Evolutionary conservation across 768 basidiomycete genomes (phyloP).

Genomic region (Agrocybe pediades): DNA sequence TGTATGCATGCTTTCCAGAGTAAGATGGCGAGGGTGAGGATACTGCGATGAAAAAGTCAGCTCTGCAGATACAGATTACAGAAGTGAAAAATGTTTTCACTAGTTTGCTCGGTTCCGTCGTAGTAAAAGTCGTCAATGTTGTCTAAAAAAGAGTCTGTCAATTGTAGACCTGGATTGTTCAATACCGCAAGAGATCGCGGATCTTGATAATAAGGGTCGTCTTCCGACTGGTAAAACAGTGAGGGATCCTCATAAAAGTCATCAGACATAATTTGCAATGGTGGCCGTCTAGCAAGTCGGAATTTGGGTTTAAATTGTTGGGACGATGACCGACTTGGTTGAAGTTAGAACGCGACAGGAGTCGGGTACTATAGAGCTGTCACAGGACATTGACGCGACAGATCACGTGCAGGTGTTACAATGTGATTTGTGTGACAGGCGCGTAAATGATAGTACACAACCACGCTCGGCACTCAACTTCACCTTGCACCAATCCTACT

Average conservation of each 20-base stretch:
- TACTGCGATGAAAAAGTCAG: not conserved
- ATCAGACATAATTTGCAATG: slow-evolving; percentile 6
- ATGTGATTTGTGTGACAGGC: slow-evolving; percentile 22
- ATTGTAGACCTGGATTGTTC: not conserved
- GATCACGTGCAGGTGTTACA: slow-evolving; percentile 21
- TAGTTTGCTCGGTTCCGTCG: slow-evolving; percentile 25
- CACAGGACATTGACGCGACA: slow-evolving; percentile 14
- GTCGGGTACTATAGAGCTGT: not conserved
- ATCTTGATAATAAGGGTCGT: not conserved
- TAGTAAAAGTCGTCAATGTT: slow-evolving; percentile 18
- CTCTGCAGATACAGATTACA: not conserved
- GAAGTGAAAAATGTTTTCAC: slow-evolving; percentile 36
- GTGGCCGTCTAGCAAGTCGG: no score
- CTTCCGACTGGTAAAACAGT: not conserved
- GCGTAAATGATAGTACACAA: slow-evolving; percentile 11
- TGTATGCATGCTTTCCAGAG: not conserved
- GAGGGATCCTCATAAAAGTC: slow-evolving; percentile 17
- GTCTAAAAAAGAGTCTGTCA: not conserved
- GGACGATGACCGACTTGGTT: no score
- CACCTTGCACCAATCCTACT: not conserved
- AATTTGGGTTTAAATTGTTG: no score
- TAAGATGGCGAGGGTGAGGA: not conserved
- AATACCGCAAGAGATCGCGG: not conserved
- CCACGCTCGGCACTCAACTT: not conserved
- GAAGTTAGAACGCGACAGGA: no score